A percentile compares a stretch with the other conserved stretches of the same genome.
Conservation (phyloP, 106 monocot genomes). For the Allium fistulosum region DNA sequence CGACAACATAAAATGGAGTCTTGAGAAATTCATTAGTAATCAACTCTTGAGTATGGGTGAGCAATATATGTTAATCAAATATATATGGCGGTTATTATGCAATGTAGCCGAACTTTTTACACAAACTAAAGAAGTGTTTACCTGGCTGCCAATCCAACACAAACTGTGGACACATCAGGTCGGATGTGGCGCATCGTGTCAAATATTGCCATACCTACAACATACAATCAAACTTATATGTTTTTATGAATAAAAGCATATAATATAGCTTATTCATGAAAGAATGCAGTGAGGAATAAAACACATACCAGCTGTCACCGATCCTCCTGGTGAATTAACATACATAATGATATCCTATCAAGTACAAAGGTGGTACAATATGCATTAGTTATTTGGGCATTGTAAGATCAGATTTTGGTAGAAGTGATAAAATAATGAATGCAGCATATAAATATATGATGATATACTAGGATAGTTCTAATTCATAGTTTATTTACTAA, state of each 20-base stretch:
- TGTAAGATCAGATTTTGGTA: too few species aligned
- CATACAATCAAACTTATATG: background rate
- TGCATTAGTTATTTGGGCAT: too few species aligned
- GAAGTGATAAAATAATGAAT: too few species aligned
- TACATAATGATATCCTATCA: conserved; percentile 97
- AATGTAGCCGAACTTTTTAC: too few species aligned
- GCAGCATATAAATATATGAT: too few species aligned
- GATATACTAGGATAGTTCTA: too few species aligned
- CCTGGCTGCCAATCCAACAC: conserved; percentile 98
- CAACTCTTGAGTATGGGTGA: too few species aligned
- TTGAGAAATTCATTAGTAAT: too few species aligned
- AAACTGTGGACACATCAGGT: conserved; percentile 93
- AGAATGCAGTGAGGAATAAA: background rate
- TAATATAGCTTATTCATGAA: background rate
- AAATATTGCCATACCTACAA: conserved; percentile 93
- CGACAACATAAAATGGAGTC: too few species aligned
- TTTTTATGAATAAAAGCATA: background rate
- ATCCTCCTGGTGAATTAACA: conserved; percentile 97
- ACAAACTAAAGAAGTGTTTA: conserved; percentile 9
- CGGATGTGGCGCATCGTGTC: conserved; percentile 98
- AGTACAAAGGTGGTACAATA: background rate
- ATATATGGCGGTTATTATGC: too few species aligned
- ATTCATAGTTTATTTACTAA: too few species aligned
- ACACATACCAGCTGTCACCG: conserved; percentile 85
- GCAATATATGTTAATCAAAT: too few species aligned